Base-by-base conservation (phyloP, 805 yeast species). In the Cyberlindnera xylosilytica region DNA sequence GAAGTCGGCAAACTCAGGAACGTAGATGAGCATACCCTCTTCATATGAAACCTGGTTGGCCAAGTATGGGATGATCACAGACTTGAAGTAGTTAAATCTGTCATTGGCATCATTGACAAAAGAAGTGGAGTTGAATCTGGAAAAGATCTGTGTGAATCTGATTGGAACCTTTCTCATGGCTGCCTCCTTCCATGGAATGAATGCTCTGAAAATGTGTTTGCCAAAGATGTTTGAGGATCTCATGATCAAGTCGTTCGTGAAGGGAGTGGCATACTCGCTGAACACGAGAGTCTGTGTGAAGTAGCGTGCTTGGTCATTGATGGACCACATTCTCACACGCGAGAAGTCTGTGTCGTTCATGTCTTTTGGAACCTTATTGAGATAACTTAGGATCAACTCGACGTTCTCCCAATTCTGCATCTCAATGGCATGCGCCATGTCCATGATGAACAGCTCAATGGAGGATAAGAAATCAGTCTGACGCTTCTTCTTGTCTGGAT, bases 361-460 rank as follows among this genome's bases (percentile, higher is more conserved):
- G 38, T 83, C 78, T 49, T 78, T 77, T 6, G 98, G 98, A 35
- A 89, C 78, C 42, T 73, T 68, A 63, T 90, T 89, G 43, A 89
- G 52, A 58, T 83, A 80, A 49, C 80, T 79, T 52, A 82, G 68
- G n/a, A 84, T 64, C 13, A 81, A 80, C 23, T 62, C 63, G 8
- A 93, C 73, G 64, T 91, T 96, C 28, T 84, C 84, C 90, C 97
- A 85, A 57, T 90, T 88, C 64, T 93, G 99, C 85, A 84, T 85
- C 57, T 87, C 85, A 50, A 90, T 71, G 23, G 88, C 86, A 57
- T 89, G 89, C 11, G 93, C 79, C 54, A 86, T 87, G 63, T 93
- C 99, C 30, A 88, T 64, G 16, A 90, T 66, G 38, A 83, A 63
- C 4, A 93, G 62, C 62, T 93, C 99, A 51, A 93, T 87, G 2